Conservation (phyloP, 306 rosid genomes). For the Lathyrus aphaca region DNA sequence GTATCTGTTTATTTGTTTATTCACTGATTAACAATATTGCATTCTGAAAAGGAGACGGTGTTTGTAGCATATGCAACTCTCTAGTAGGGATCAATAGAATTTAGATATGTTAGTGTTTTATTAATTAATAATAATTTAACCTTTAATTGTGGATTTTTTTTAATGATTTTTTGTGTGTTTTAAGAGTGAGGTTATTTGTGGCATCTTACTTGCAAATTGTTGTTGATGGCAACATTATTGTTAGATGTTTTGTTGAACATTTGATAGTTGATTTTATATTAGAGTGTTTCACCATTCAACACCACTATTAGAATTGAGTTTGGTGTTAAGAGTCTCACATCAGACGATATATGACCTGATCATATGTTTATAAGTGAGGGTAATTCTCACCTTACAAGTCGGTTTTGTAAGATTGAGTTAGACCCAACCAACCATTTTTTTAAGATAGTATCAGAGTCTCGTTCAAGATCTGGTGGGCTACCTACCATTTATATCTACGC, state of each 20-base stretch:
- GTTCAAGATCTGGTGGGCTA: too few relatives aligned
- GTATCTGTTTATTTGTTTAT: not conserved
- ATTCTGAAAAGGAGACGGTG: not conserved
- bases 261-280: slow-evolving; percentile 10
- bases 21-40: not conserved
- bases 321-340: too few relatives aligned
- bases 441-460: too few relatives aligned
- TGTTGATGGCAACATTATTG: slow-evolving; percentile 2
- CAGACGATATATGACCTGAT: too few relatives aligned
- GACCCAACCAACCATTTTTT: too few relatives aligned
- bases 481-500: too few relatives aligned
- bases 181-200: slow-evolving; percentile 2
- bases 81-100: not conserved
- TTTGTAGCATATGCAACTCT: slow-evolving; percentile 3
- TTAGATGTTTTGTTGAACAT: not conserved
- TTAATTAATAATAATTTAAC: not conserved
- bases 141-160: slow-evolving; percentile 15
- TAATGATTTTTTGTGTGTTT: not conserved
- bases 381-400: too few relatives aligned
- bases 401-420: too few relatives aligned
- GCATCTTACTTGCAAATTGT: slow-evolving; percentile 29
- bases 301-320: too few relatives aligned
- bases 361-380: too few relatives aligned
- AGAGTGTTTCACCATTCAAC: too few relatives aligned
- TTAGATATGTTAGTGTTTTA: not conserved